Percentiles rank a stretch among this genome's conserved stretches.
phyloP scores from a whole-genome alignment of 73 alveolate species.

The Durusdinium trenchii region DNA sequence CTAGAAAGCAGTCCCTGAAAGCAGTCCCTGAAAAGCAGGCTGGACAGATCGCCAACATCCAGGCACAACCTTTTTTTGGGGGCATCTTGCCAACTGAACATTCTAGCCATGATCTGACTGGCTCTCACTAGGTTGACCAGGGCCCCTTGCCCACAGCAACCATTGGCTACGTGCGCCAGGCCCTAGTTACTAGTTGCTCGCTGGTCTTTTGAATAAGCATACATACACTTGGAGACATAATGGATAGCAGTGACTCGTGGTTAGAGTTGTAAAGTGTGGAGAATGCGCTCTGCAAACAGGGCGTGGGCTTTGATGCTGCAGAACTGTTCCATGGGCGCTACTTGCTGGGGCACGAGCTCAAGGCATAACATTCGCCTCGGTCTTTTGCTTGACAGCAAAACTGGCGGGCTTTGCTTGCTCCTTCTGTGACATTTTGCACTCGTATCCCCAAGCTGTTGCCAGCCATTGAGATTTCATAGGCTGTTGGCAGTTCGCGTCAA shows the following conservation, averaged over 20 bases:
- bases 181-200: background rate
- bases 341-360: constrained; percentile 70
- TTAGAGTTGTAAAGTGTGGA: background rate
- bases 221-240: too few species aligned
- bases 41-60: constrained; percentile 93
- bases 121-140: constrained; percentile 46
- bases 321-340: constrained; percentile 85
- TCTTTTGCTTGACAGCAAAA: too few species aligned
- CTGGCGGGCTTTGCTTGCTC: too few species aligned
- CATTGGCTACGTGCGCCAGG: constrained; percentile 95
- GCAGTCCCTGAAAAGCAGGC: background rate
- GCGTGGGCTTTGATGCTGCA: constrained; percentile 79
- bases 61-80: background rate
- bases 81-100: background rate
- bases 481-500: too few species aligned
- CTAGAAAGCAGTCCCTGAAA: background rate
- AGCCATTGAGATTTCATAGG: too few species aligned
- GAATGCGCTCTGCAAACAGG: background rate
- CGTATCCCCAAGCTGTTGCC: too few species aligned
- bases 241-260: background rate
- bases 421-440: too few species aligned
- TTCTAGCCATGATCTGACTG: too few species aligned
- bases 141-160: constrained; percentile 93
- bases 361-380: too few species aligned
- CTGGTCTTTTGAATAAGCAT: too few species aligned